Conservation (phyloP, 345 rosid genomes). For the Eucalyptus coolabah region DNA sequence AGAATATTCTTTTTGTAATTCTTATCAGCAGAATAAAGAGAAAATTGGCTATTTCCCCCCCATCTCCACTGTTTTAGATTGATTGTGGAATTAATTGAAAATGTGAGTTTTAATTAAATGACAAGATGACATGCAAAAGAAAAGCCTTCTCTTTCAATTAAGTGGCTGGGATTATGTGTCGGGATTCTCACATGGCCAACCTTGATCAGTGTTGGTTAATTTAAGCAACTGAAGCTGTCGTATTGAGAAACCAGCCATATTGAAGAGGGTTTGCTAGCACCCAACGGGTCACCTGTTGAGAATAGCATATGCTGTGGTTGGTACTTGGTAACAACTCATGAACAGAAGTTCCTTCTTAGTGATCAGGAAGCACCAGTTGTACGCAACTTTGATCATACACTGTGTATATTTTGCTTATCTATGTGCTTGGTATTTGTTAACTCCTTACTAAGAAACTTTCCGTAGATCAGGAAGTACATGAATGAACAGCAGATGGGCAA, state of each 20-base stretch:
- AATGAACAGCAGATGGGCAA: not conserved
- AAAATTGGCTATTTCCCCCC: not conserved
- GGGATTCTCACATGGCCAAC: not conserved
- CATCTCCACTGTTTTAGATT: not conserved
- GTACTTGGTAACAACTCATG: not conserved
- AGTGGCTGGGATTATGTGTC: not conserved
- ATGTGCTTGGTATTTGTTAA: not conserved
- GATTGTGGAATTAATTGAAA: not conserved
- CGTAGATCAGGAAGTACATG: not conserved
- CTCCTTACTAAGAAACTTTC: not conserved
- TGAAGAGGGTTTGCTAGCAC: not conserved
- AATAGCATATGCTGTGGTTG: not conserved
- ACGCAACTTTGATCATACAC: not conserved
- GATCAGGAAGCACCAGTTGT: not conserved
- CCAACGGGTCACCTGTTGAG: not conserved
- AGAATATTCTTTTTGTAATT: conserved; percentile 1
- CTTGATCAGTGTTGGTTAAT: not conserved
- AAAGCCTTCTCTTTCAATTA: not conserved
- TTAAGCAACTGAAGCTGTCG: not conserved
- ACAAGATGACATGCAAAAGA: not conserved
- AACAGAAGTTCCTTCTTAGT: not conserved
- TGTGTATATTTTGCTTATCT: not conserved
- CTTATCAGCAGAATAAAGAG: not conserved
- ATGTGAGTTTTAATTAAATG: not conserved
- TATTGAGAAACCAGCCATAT: not conserved